A percentile compares a stretch with the other conserved stretches of the same genome.
phyloP scores from a whole-genome alignment of 495 filamentous ascomycete genomes.

The Penicillium pancosmium region DNA sequence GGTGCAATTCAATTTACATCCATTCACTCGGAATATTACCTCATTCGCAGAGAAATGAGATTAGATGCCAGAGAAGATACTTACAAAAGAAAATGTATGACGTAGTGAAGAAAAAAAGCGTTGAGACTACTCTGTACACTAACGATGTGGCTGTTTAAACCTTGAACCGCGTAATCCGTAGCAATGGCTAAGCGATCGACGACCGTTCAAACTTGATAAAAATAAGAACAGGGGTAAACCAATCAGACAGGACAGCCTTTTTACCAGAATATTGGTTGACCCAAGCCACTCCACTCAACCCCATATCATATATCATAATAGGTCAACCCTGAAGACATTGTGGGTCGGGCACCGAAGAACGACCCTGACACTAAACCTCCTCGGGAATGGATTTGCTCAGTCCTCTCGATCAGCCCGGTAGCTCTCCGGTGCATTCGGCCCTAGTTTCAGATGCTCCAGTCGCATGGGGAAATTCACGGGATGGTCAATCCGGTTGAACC shows the following conservation, averaged over 20 bases:
- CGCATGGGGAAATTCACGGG: conserved; percentile 7
- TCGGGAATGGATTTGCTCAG: conserved; percentile 13
- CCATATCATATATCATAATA: neutral
- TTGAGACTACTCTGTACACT: neutral
- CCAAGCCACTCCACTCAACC: neutral
- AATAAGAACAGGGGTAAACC: conserved; percentile 12
- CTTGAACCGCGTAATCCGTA: neutral
- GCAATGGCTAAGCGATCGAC: neutral
- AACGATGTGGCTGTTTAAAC: neutral
- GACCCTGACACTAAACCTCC: conserved; percentile 8
- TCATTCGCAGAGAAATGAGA: too few relatives aligned
- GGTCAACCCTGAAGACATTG: conserved; percentile 4
- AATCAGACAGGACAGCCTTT: neutral
- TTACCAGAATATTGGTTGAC: conserved; percentile 14
- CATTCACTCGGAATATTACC: too few relatives aligned
- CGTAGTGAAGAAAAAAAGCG: neutral
- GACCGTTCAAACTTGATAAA: conserved; percentile 3
- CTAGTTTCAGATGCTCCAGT: conserved; percentile 18
- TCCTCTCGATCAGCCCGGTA: conserved; percentile 3
- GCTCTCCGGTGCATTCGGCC: conserved; percentile 8
- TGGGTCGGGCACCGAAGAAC: conserved; percentile 9
- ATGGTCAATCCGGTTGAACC: neutral
- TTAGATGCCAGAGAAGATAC: too few relatives aligned
- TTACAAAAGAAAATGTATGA: neutral
- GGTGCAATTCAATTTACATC: too few relatives aligned